Evolutionary conservation across 805 yeast species (phyloP), one percentile per base, ranked within the genome.

Genomic region (Kodamaea neixiangensis): DNA sequence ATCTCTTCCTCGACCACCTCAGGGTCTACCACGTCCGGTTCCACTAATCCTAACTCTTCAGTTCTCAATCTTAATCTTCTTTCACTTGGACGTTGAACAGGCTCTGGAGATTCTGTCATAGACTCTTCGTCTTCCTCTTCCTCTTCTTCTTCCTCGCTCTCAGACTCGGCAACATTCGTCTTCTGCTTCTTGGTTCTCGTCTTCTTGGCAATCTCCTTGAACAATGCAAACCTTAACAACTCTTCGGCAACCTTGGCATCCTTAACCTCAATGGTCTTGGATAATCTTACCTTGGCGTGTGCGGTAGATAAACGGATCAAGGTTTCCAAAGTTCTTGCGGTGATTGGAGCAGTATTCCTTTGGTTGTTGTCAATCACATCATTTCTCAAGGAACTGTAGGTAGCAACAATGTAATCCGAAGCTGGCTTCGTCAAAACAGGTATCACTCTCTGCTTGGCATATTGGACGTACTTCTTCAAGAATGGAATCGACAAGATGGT

Each of bases 301-400:
- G 99, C 98, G 1, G 97, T 89, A 0, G 97, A 78, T 53, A 93
- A 75, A 77, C 99, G 96, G 67, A 93, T 93, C 57, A 93, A 76
- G 0, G 99, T 93, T 70, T 93, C 99, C 59, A 93, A 76, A 3
- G 98, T 94, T 83, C 99, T 88, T n/a, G 98, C 96, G 1, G 99
- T 93, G 58, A 93, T 89, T 34, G 99, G 98, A 1, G 97, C 86
- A 0, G 97, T 92, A 63, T 84, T 80, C 48, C 87, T 81, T 58
- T 85, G 87, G 62, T 85, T 86, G 53, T 70, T 75, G 37, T 77
- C 79, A 48, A 77, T 72, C 49, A 78, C 79, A 56, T 86, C 88
- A 66, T 91, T 92, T 73, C 99, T 82, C 57, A 94, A 76, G 10
- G 84, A 83, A 1, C 96, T 75, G 65, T 93, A 94, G 14, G 87